A percentile compares a stretch with the other conserved stretches of the same genome.
phyloP scores from a whole-genome alignment of 2,329 filamentous ascomycete genomes.

The Exserohilum turcica region DNA sequence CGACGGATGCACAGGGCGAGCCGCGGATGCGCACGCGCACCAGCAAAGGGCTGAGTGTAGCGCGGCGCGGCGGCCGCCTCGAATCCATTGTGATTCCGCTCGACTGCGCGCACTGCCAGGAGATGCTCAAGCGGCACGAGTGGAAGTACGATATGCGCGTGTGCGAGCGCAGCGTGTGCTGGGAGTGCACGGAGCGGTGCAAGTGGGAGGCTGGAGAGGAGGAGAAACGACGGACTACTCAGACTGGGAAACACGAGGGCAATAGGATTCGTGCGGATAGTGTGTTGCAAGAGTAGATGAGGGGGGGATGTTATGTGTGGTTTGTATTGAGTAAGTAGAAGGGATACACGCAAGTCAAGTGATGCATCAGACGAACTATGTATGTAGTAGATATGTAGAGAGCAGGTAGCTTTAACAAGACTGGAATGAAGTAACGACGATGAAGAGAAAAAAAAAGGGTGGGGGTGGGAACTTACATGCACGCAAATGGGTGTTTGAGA shows the following conservation, averaged over 20 bases:
- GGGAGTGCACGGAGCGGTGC: slow-evolving; percentile 43
- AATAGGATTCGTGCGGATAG: slow-evolving; percentile 40
- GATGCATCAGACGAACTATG: no score
- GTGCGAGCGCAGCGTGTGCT: slow-evolving; percentile 41
- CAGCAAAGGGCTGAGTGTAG: slow-evolving; percentile 40
- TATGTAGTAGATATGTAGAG: no score
- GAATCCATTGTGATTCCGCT: slow-evolving; percentile 42
- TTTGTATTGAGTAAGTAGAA: no score
- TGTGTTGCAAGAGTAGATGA: slow-evolving; percentile 32
- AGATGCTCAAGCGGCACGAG: slow-evolving; percentile 41
- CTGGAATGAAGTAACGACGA: no score
- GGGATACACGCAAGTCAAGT: no score
- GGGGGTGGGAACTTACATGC: not conserved
- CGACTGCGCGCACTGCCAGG: slow-evolving; percentile 39
- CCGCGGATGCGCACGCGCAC: slow-evolving; percentile 29
- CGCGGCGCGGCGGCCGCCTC: slow-evolving; percentile 33
- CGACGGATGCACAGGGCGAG: slow-evolving; percentile 16
- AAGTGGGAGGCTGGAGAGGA: slow-evolving; percentile 30
- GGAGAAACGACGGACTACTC: no score
- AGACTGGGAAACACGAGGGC: slow-evolving; percentile 19
- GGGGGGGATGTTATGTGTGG: no score
- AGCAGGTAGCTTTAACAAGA: no score
- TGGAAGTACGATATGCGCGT: slow-evolving; percentile 45
- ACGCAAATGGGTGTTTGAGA: not conserved
- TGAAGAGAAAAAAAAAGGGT: no score